These are phyloP conservation scores for Aureoboletus auriporus DNA, from an alignment of 768 basidiomycete species.

Conservation along the genomic window DNA sequence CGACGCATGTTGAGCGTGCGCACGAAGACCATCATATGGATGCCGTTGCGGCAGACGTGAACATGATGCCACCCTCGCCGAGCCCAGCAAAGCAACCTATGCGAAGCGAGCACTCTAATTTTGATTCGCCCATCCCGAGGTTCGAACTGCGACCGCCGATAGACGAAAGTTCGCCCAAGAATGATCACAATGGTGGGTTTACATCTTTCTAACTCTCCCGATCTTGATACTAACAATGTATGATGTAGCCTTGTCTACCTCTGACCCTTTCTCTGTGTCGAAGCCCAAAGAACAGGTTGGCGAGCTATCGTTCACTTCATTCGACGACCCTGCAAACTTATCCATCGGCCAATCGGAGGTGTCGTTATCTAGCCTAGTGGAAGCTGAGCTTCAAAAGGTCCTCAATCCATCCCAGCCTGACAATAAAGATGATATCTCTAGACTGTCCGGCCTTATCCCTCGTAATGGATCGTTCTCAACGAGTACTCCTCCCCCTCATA, in stretches of 20 bases:
- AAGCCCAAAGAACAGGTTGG: constrained; percentile 23
- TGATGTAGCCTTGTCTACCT: constrained; percentile 9
- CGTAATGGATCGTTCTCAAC: constrained; percentile 20
- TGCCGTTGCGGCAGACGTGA: constrained; percentile 38
- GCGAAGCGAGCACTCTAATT: constrained; percentile 16
- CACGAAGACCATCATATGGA: constrained; percentile 22
- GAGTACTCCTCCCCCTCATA: constrained; percentile 25
- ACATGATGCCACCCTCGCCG: constrained; percentile 47
- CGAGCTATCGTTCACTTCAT: constrained; percentile 27
- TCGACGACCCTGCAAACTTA: constrained; percentile 28
- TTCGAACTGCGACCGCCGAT: constrained; percentile 24
- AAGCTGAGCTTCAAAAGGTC: constrained; percentile 27
- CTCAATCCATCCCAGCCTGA: constrained; percentile 11
- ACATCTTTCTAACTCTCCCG: neutral
- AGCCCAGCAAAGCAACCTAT: constrained; percentile 36
- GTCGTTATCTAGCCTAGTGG: constrained; percentile 31
- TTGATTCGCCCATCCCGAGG: constrained; percentile 33
- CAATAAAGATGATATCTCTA: constrained; percentile 11
- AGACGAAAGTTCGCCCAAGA: constrained; percentile 21
- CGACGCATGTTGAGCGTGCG: constrained; percentile 37
- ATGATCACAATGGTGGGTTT: constrained; percentile 13
- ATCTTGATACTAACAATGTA: neutral
- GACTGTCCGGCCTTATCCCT: constrained; percentile 25
- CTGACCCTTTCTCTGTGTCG: constrained; percentile 20
- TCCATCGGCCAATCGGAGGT: constrained; percentile 36